Base-by-base conservation (phyloP, 768 basidiomycete species). In the Xerocomus potaroensis region DNA sequence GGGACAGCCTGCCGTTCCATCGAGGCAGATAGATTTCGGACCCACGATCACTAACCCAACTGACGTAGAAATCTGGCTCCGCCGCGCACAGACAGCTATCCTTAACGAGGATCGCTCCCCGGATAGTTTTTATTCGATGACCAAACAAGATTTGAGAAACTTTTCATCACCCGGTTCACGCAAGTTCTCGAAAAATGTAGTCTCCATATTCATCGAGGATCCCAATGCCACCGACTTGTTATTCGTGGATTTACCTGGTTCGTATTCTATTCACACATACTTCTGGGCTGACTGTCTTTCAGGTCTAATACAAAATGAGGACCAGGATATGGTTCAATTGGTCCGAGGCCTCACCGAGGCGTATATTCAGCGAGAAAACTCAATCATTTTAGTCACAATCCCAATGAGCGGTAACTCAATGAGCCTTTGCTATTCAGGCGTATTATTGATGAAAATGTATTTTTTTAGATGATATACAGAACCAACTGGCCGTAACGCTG, bases 401-500 rank as follows among this genome's bases (percentile, higher is more conserved):
- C 82, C 85, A 0, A 81, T 83, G 72, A 77, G 68, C 40, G 83
- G 84, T 81, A 49, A 48, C 59, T 29, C 54, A 16, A 14, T 21
- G 6, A 12, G 0, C 26, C 11, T 27, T 41, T 11, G 3, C 43
- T 12, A 6, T 14, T 32, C 11, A 23, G 8, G 30, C 5, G 41
- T 14, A 4, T 34, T 30, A 33, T 35, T 49, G 35, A 56, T 22
- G 6, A 2, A 5, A 6, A 4, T 33, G 1, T 30, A 18, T 21
- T 8, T 3, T n/a, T 43, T 11, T 36, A 87, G 86, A 83, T 39
- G 86, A 88, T 40, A 75, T 84, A 23, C 73, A 85, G 49, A 85
- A 81, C 45, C 83, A 84, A 53, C 68, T 65, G 47, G 82, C 84
- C 0, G 71, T 79, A 3, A 65, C 49, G 3, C 63, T 87, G 0